Conservation (phyloP, 306 rosid species). For the Herpetospermum pedunculosum region DNA sequence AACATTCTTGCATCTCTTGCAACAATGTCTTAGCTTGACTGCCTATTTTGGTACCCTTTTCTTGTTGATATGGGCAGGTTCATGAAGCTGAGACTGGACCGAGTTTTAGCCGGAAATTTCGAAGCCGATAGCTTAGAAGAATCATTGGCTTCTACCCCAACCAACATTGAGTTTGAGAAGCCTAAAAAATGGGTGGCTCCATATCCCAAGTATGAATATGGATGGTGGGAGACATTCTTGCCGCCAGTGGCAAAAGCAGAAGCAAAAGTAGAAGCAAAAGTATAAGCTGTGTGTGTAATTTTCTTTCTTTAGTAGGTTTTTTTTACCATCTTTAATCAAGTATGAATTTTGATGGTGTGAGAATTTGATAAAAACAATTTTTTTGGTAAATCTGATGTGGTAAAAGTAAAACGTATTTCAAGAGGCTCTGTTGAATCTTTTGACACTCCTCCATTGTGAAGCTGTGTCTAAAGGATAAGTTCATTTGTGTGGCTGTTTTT, state of each 20-base stretch:
- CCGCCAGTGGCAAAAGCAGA: conserved; percentile 47
- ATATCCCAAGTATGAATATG: conserved; percentile 73
- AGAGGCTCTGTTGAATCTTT: neutral
- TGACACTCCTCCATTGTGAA: neutral
- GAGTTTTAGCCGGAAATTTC: conserved; percentile 68
- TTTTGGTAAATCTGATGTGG: neutral
- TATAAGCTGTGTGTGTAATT: conserved; percentile 21
- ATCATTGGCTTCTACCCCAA: conserved; percentile 77
- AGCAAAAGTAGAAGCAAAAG: conserved; percentile 40
- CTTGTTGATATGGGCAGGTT: conserved; percentile 45
- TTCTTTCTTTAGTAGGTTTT: neutral
- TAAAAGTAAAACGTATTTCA: neutral
- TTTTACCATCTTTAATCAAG: conserved; percentile 9
- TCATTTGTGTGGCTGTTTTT: neutral
- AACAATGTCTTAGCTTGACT: neutral
- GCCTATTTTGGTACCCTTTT: neutral
- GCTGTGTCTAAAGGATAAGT: neutral
- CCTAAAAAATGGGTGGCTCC: conserved; percentile 97
- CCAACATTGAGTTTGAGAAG: conserved; percentile 60
- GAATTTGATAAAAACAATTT: neutral
- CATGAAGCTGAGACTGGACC: conserved; percentile 95
- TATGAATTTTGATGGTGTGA: conserved; percentile 11
- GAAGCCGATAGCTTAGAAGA: conserved; percentile 65
- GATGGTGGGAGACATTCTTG: conserved; percentile 84
- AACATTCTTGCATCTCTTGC: neutral